phyloP scores from a whole-genome alignment of 1,139 yeast genomes.

The Suhomyces wounanorum region DNA sequence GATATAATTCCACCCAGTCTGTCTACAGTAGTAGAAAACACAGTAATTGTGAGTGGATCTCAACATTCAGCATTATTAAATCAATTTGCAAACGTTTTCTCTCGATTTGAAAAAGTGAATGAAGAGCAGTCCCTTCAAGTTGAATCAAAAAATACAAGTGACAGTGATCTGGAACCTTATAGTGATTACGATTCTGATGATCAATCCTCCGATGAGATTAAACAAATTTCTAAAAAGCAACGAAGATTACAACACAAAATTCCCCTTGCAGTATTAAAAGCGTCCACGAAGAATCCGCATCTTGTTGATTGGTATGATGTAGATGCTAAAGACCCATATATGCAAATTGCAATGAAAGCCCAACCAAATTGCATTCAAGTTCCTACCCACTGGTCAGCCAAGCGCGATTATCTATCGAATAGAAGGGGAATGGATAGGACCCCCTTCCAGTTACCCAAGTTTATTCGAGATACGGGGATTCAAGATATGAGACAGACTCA shows the following conservation, averaged over 20 bases:
- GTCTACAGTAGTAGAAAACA: not conserved
- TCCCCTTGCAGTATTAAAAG: constrained; percentile 68
- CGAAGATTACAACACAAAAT: constrained; percentile 54
- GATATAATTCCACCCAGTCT: not conserved
- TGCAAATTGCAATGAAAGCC: constrained; percentile 66
- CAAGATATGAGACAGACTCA: constrained; percentile 79
- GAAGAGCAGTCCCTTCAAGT: constrained; percentile 25
- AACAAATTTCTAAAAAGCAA: constrained; percentile 42
- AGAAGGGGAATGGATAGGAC: constrained; percentile 69
- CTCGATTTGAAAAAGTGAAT: constrained; percentile 36
- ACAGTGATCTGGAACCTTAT: constrained; percentile 11
- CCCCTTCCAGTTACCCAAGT: constrained; percentile 77
- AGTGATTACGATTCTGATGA: constrained; percentile 16
- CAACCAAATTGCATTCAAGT: constrained; percentile 71
- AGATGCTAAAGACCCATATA: constrained; percentile 77
- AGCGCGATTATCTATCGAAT: constrained; percentile 75
- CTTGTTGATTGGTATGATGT: constrained; percentile 85
- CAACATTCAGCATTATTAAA: constrained; percentile 14
- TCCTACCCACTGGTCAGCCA: constrained; percentile 77
- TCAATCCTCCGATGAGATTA: constrained; percentile 7
- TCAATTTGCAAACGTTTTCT: constrained; percentile 45
- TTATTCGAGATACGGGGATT: constrained; percentile 82
- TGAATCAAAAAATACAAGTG: not conserved
- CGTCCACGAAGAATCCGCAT: constrained; percentile 63
- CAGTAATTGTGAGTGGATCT: not conserved